Base-by-base conservation (phyloP, 148 eudicot species). In the Amaranthus cruentus region DNA sequence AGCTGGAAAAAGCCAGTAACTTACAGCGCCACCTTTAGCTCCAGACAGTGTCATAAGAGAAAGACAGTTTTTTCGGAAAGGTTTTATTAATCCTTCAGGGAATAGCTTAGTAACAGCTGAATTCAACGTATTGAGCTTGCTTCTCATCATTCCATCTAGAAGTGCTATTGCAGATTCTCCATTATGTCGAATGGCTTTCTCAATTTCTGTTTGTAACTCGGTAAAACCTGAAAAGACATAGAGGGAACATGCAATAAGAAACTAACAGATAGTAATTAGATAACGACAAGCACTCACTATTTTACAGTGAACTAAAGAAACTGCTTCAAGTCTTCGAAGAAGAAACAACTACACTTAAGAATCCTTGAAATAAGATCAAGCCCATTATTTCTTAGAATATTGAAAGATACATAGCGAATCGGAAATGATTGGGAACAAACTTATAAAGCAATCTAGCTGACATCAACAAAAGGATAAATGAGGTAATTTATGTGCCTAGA, bases 21-120 rank as follows among this genome's bases (percentile, higher is more conserved):
- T 86, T 78, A 95, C 97, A 75, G 92, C 82, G 84, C 99, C 92
- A 75, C 99, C 99, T 85, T 95, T 95, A 5, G 99, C 99, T 69
- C 98, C 99, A 74, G 89, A 91, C 28, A 90, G 90, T 48, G 99
- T 95, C 99, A 95, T 95, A 66, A 87, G 88, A 8, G 99, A 86
- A 69, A 95, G 95, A 79, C 97, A 91, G 80, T 95, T 88, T 76
- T 81, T 84, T 28, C 97, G 97, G 75, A 95, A 95, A 49, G 97
- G 91, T 76, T 92, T 95, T 47, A 78, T 75, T 57, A 95, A 76
- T 70, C 96, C 97, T 76, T 85, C 85, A 5, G 88, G 87, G 71
- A 95, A 86, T 68, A 92, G 85, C 72, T 91, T 81, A 57, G 80
- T 88, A 68, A 78, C 93, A 73, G 66, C 87, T 78, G 83, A 86